Evolutionary conservation across 176 grass and related monocot species (phyloP).

Genomic region (Luzula sylvatica): DNA sequence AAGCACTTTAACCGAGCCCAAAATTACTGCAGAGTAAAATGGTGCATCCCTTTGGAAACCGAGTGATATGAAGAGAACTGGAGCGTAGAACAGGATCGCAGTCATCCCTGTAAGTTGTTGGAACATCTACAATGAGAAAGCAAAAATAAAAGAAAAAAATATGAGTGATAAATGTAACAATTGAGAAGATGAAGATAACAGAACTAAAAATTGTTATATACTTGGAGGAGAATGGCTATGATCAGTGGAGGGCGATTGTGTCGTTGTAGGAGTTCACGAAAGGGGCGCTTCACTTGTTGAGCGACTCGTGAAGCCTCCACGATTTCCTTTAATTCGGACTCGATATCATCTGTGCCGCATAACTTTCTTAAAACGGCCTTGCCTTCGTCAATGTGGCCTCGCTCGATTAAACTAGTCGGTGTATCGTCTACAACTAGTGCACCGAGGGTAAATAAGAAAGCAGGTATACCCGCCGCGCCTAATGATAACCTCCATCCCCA

Average conservation of each 20-base stretch:
- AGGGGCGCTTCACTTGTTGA: slow-evolving; percentile 71
- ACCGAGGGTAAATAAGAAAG: slow-evolving; percentile 41
- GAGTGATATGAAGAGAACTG: slow-evolving; percentile 70
- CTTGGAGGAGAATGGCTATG: slow-evolving; percentile 61
- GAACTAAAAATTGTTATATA: background rate
- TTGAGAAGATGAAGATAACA: too few relatives aligned
- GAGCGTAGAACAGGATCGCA: slow-evolving; percentile 91
- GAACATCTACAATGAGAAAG: slow-evolving; percentile 29
- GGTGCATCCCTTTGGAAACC: slow-evolving; percentile 62
- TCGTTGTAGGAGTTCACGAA: slow-evolving; percentile 60
- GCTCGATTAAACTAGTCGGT: slow-evolving; percentile 71
- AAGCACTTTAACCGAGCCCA: slow-evolving; percentile 59
- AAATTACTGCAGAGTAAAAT: slow-evolving; percentile 68
- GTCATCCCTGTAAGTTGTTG: slow-evolving; percentile 81
- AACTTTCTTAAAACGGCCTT: slow-evolving; percentile 51
- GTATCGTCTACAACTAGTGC: slow-evolving; percentile 55
- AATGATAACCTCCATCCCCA: slow-evolving; percentile 65
- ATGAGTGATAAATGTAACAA: too few relatives aligned
- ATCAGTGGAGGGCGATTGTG: slow-evolving; percentile 49
- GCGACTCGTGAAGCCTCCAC: slow-evolving; percentile 52
- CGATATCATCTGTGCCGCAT: slow-evolving; percentile 55
- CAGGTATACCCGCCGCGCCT: slow-evolving; percentile 56
- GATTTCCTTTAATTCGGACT: slow-evolving; percentile 67
- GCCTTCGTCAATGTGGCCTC: slow-evolving; percentile 44
- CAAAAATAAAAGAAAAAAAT: too few relatives aligned